A percentile compares a stretch with the other conserved stretches of the same genome.
phyloP scores from a whole-genome alignment of 345 rosid species.

The Excoecaria cochinchinensis region DNA sequence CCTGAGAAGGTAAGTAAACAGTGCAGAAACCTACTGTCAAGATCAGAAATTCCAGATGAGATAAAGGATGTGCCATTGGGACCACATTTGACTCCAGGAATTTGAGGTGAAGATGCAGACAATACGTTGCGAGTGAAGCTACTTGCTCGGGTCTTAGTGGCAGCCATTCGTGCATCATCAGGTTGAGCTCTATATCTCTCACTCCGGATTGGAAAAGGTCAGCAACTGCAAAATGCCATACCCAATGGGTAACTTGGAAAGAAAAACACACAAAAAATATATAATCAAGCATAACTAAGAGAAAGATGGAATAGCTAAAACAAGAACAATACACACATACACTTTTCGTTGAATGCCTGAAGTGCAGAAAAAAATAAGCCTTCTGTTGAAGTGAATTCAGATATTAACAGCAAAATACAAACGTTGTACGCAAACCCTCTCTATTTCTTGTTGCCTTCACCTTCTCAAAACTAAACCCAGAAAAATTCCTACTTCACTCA shows the following conservation, averaged over 20 bases:
- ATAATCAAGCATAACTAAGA: neutral
- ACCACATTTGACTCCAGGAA: slow-evolving; percentile 75
- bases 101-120: slow-evolving; percentile 36
- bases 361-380: neutral
- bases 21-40: slow-evolving; percentile 59
- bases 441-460: too few relatives aligned
- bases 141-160: slow-evolving; percentile 56
- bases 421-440: too few relatives aligned
- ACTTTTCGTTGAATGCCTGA: slow-evolving; percentile 12
- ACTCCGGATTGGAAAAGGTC: neutral
- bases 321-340: neutral
- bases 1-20: neutral
- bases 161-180: slow-evolving; percentile 44
- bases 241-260: neutral
- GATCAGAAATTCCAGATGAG: slow-evolving; percentile 82
- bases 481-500: too few relatives aligned
- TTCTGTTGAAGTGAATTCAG: too few relatives aligned
- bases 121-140: slow-evolving; percentile 79
- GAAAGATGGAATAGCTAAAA: neutral
- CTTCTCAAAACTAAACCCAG: too few relatives aligned
- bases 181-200: neutral
- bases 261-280: neutral
- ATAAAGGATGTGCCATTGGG: slow-evolving; percentile 74
- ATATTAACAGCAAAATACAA: too few relatives aligned
- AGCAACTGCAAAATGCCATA: neutral